Conservation (phyloP, 2,329 filamentous ascomycete species). For the Sporothrix dimorphospora region DNA sequence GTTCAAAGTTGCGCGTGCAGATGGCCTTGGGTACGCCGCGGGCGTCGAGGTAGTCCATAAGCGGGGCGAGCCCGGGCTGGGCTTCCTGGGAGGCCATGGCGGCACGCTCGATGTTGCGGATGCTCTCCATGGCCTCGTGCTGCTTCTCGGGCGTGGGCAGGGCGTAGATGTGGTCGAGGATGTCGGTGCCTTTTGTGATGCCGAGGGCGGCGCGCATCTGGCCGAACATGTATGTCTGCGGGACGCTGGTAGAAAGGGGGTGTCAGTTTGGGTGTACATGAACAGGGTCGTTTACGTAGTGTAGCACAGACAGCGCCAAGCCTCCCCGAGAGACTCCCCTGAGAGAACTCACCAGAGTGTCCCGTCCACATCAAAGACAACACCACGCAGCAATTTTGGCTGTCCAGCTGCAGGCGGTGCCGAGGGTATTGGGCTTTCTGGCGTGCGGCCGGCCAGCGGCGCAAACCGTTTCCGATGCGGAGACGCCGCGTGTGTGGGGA, state of each 20-base stretch:
- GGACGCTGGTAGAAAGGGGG: constrained; percentile 61
- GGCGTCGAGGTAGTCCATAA: constrained; percentile 82
- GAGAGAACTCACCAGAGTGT: constrained; percentile 76
- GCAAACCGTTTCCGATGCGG: constrained; percentile 55
- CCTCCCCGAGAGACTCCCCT: neutral
- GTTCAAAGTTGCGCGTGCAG: constrained; percentile 92
- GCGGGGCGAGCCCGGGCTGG: constrained; percentile 73
- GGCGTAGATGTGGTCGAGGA: constrained; percentile 82
- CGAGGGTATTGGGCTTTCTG: constrained; percentile 35
- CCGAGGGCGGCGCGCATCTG: constrained; percentile 78
- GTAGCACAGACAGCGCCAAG: neutral
- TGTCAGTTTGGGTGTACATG: constrained; percentile 7
- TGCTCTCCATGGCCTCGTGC: constrained; percentile 68
- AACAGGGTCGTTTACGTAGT: neutral
- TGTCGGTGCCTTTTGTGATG: constrained; percentile 76
- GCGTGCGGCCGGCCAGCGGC: constrained; percentile 50
- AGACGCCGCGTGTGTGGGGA: constrained; percentile 30
- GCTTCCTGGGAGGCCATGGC: constrained; percentile 81
- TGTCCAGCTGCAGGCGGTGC: neutral
- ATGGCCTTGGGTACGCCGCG: constrained; percentile 74
- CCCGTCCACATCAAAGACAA: constrained; percentile 93
- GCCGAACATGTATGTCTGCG: constrained; percentile 93
- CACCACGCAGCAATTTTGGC: constrained; percentile 52
- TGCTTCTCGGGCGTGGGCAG: constrained; percentile 65
- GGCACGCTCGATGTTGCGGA: constrained; percentile 76